phyloP scores from a whole-genome alignment of 257 asterid genomes.

The Coffea eugenioides region DNA sequence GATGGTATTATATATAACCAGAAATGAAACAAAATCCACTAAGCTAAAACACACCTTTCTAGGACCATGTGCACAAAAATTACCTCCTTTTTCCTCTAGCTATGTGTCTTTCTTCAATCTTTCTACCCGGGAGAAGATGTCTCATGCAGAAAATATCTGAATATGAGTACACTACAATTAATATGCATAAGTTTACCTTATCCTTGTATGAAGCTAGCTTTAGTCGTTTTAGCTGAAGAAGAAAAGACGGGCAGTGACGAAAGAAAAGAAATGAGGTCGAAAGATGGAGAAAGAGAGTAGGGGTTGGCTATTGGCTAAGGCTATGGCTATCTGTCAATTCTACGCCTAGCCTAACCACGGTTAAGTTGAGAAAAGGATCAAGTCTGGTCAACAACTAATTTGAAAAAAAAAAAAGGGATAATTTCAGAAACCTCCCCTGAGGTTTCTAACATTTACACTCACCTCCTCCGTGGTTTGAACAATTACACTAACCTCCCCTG shows the following conservation, averaged over 20 bases:
- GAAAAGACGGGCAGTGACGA: slow-evolving; percentile 8
- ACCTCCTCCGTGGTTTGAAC: too few species aligned
- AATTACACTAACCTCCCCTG: too few species aligned
- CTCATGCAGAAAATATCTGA: slow-evolving; percentile 3
- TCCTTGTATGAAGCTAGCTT: not conserved
- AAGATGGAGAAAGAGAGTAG: slow-evolving; percentile 15
- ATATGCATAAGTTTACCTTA: not conserved
- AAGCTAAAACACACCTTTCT: slow-evolving; percentile 9
- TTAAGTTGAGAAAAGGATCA: slow-evolving; percentile 18
- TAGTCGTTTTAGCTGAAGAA: slow-evolving; percentile 9
- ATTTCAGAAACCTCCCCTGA: too few species aligned
- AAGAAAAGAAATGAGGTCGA: slow-evolving; percentile 15
- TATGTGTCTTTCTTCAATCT: not conserved
- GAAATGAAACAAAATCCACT: not conserved
- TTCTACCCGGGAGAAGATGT: not conserved
- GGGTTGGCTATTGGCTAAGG: slow-evolving; percentile 25
- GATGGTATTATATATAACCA: not conserved
- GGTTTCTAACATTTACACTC: too few species aligned
- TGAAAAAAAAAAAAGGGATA: too few species aligned
- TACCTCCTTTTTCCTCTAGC: slow-evolving; percentile 12
- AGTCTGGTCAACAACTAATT: slow-evolving; percentile 3
- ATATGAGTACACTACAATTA: too few species aligned
- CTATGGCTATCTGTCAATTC: slow-evolving; percentile 24
- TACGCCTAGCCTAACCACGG: slow-evolving; percentile 35
- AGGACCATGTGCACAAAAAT: slow-evolving; percentile 12